These are phyloP conservation scores for Capsella rubella DNA, from an alignment of 441 rosid genomes.

Conservation along the genomic window DNA sequence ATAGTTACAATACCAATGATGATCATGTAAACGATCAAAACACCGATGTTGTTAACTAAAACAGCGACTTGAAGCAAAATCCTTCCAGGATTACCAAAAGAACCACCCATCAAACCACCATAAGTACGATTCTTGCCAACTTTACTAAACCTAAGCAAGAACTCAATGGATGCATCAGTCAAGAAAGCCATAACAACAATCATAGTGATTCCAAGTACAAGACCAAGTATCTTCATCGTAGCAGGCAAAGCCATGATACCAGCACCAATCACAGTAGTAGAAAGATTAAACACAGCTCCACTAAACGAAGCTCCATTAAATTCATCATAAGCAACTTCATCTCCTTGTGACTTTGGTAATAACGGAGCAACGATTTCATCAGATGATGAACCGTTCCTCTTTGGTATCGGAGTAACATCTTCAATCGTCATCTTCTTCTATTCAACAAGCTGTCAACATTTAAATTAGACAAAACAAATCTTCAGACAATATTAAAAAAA, in stretches of 20 bases:
- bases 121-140: slow-evolving; percentile 73
- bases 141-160: slow-evolving; percentile 90
- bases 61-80: slow-evolving; percentile 77
- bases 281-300: slow-evolving; percentile 93
- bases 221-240: slow-evolving; percentile 90
- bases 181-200: slow-evolving; percentile 94
- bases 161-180: slow-evolving; percentile 85
- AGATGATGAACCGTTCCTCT: slow-evolving; percentile 49
- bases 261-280: slow-evolving; percentile 94
- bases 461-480: background rate
- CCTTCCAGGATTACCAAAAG: slow-evolving; percentile 86
- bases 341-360: slow-evolving; percentile 63
- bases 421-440: slow-evolving; percentile 73
- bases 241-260: slow-evolving; percentile 99
- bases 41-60: slow-evolving; percentile 84
- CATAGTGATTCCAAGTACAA: slow-evolving; percentile 76
- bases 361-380: slow-evolving; percentile 73
- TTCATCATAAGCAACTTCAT: slow-evolving; percentile 70
- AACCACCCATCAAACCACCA: slow-evolving; percentile 93
- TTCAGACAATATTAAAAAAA: background rate
- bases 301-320: slow-evolving; percentile 93
- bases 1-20: slow-evolving; percentile 70
- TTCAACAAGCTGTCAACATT: slow-evolving; percentile 12
- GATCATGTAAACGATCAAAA: slow-evolving; percentile 98
- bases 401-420: slow-evolving; percentile 58